Percentiles rank a stretch among this genome's conserved stretches.
Evolutionary conservation across 1,284 basidiomycete species (phyloP).

Genomic region (Stereum hirsutum): DNA sequence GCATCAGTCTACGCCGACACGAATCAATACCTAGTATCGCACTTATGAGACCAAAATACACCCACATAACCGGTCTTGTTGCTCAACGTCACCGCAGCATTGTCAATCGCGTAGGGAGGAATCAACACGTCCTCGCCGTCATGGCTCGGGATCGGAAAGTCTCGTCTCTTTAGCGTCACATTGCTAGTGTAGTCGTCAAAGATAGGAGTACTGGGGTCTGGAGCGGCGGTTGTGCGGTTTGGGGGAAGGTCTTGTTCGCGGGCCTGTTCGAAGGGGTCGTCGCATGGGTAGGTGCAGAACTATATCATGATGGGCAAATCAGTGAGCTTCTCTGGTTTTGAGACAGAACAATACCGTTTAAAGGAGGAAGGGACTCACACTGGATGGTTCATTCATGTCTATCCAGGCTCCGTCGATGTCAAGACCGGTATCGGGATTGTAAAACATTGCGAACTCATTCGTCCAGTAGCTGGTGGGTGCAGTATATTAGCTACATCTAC

Average conservation of each 20-base stretch:
- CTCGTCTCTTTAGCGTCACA: constrained; percentile 21
- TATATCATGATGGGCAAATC: constrained; percentile 13
- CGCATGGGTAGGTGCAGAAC: constrained; percentile 54
- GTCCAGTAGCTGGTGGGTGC: constrained; percentile 43
- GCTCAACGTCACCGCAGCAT: constrained; percentile 40
- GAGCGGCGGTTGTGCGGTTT: constrained; percentile 35
- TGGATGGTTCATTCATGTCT: constrained; percentile 67
- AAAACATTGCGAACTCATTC: constrained; percentile 53
- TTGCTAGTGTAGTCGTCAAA: constrained; percentile 22
- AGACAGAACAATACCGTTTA: neutral
- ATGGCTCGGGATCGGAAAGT: constrained; percentile 13
- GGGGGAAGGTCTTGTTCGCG: constrained; percentile 42
- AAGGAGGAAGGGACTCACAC: constrained; percentile 24
- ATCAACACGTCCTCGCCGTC: constrained; percentile 28
- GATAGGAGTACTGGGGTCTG: constrained; percentile 42
- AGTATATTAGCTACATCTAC: neutral
- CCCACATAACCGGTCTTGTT: constrained; percentile 45
- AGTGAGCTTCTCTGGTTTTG: no score
- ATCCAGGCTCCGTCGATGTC: constrained; percentile 68
- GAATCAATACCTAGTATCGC: no score
- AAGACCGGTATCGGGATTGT: constrained; percentile 41
- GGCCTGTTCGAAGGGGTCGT: constrained; percentile 48
- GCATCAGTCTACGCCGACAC: constrained; percentile 33
- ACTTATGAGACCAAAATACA: no score
- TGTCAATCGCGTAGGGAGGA: constrained; percentile 52